Evolutionary conservation across 257 asterid species (phyloP).

Genomic region (Cruciata laevipes): DNA sequence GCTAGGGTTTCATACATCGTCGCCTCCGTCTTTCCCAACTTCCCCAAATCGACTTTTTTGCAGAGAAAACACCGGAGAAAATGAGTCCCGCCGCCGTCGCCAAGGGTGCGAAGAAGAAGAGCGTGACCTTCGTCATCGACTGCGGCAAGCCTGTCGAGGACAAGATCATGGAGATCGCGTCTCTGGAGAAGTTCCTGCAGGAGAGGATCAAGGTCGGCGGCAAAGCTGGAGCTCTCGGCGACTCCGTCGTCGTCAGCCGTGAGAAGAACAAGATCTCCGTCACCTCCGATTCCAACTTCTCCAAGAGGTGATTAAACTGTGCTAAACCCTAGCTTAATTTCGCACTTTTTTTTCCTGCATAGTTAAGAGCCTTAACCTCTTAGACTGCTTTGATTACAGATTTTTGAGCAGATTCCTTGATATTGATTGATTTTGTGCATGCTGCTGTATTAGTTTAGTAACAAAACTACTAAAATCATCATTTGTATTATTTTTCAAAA

Average conservation of each 20-base stretch:
- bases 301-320: conserved; percentile 26
- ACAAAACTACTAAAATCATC: too few species aligned
- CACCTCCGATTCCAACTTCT: conserved; percentile 35
- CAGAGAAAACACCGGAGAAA: background rate
- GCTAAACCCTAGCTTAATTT: too few species aligned
- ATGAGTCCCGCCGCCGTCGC: conserved; percentile 24
- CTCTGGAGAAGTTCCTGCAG: conserved; percentile 44
- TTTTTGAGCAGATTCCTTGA: too few species aligned
- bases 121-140: conserved; percentile 37
- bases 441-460: too few species aligned
- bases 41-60: background rate
- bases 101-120: conserved; percentile 49
- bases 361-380: background rate
- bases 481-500: too few species aligned
- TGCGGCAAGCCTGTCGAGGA: conserved; percentile 47
- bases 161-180: conserved; percentile 44
- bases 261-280: conserved; percentile 41
- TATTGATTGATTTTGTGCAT: too few species aligned
- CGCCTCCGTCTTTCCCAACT: background rate
- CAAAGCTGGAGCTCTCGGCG: conserved; percentile 44
- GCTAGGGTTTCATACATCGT: background rate
- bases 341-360: background rate
- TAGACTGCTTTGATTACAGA: too few species aligned
- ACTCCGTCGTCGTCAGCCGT: conserved; percentile 34
- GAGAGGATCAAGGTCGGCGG: conserved; percentile 52